Base-by-base conservation (phyloP, 805 yeast species). In the Clavispora carvajalis region DNA sequence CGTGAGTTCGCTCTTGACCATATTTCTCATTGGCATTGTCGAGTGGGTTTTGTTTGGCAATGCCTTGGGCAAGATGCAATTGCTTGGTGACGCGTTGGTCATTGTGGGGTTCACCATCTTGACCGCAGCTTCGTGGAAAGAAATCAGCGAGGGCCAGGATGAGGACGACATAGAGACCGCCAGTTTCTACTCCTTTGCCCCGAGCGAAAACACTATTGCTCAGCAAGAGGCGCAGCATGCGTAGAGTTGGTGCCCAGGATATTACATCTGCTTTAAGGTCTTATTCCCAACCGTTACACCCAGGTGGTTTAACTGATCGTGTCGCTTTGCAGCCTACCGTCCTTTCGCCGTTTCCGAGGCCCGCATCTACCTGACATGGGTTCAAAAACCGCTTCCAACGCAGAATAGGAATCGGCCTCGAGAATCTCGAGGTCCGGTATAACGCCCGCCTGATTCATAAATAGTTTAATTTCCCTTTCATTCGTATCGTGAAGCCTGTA, bases 21-120 rank as follows among this genome's bases (percentile, higher is more conserved):
- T 89, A 16, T 73, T 87, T 46, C 59, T 87, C 39, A 93, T 88
- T 33, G 95, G 95, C 0, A 37, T 85, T 1, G 79, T 79, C 16
- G 95, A 87, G 55, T 85, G 84, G 81, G 39, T 73, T 0, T 50
- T 83, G 8, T 84, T 83, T 62, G 85, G 81, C 4, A 74, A 77
- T 18, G 66, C 59, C 2, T 65, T 87, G 39, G 70, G 78, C 12
- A 29, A 55, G 1, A 74, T 71, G 22, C 93, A 87, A 41, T 46
- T 85, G 22, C 2, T 76, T 3, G 96, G 96, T 7, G 88, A 90
- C 42, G 34, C 76, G 4, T 58, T 86, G 34, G 85, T 87, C 25
- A 71, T 85, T 28, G 54, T 71, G 17, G 95, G 95, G 0, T 88
- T 87, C 57, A 71, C 60, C 0, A 57, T 86, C 28, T 70, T 88